These are phyloP conservation scores for Apiospora phragmitis DNA, from an alignment of 2,329 filamentous ascomycete genomes.

Conservation along the genomic window DNA sequence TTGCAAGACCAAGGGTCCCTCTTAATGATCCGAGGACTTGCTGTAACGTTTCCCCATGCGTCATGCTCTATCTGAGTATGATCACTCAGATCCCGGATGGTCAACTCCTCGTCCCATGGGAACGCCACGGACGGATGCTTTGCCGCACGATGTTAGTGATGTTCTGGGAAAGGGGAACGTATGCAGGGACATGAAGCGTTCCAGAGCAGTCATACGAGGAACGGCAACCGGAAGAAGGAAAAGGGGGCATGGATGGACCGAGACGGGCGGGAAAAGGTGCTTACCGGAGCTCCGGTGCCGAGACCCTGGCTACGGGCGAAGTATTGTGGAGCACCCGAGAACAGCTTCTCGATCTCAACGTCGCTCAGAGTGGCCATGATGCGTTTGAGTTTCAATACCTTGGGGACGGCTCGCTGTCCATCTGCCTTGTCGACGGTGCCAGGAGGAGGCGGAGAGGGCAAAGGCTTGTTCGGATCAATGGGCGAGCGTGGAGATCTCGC, in stretches of 20 bases:
- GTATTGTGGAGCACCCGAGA: constrained; percentile 76
- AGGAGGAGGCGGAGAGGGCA: constrained; percentile 52
- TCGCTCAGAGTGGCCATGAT: constrained; percentile 62
- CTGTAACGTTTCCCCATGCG: constrained; percentile 63
- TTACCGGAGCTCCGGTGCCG: constrained; percentile 53
- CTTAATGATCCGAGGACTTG: constrained; percentile 62
- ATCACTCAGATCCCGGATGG: constrained; percentile 64
- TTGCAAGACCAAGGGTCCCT: constrained; percentile 44
- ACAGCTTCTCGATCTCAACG: constrained; percentile 66
- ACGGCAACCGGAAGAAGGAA: neutral
- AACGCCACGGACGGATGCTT: constrained; percentile 63
- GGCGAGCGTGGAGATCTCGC: constrained; percentile 32
- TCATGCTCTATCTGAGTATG: constrained; percentile 63
- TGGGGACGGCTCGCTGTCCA: constrained; percentile 29
- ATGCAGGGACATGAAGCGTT: neutral
- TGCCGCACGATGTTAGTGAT: neutral
- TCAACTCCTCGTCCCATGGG: constrained; percentile 64
- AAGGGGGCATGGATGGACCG: neutral
- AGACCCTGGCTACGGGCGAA: constrained; percentile 62
- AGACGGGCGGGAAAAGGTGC: neutral
- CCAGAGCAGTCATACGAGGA: neutral
- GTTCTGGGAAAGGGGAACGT: neutral
- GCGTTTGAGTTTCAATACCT: constrained; percentile 51
- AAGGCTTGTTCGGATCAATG: constrained; percentile 55
- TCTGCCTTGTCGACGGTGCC: constrained; percentile 41